Conservation (phyloP, 2,329 filamentous ascomycete genomes). For the Hypoxylon sp. region DNA sequence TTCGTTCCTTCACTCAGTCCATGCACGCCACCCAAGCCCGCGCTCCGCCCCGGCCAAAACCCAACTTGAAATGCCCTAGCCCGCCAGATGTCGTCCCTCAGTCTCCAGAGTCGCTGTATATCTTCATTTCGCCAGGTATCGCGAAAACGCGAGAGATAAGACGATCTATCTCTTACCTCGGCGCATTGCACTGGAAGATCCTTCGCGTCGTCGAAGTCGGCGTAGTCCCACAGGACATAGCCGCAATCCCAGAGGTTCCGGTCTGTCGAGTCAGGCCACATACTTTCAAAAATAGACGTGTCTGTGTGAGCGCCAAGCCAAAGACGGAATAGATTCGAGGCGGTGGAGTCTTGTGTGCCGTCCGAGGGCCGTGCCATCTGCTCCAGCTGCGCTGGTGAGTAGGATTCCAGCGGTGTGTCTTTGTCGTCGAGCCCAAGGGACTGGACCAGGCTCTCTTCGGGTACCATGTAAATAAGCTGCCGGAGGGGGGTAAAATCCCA, state of each 20-base stretch:
- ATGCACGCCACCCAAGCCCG: too few species aligned
- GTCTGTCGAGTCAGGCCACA: background rate
- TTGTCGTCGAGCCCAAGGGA: background rate
- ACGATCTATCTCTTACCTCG: too few species aligned
- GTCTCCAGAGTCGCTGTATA: too few species aligned
- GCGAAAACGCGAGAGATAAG: too few species aligned
- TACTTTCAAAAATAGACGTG: background rate
- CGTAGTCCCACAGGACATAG: conserved; percentile 11
- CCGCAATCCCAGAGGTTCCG: background rate
- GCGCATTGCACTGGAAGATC: too few species aligned
- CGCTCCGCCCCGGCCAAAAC: too few species aligned
- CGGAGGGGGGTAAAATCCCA: background rate
- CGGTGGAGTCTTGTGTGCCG: background rate
- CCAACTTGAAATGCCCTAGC: too few species aligned
- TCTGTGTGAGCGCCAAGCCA: background rate
- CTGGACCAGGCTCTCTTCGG: background rate
- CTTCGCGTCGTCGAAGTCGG: background rate
- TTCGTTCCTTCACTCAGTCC: too few species aligned
- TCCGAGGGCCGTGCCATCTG: background rate
- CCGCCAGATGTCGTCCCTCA: too few species aligned
- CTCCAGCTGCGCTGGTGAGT: background rate
- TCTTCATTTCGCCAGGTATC: too few species aligned
- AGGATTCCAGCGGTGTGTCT: background rate
- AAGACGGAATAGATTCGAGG: background rate
- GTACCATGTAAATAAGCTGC: background rate